Evolutionary conservation across 306 rosid species (phyloP), one percentile per base, ranked within the genome.

Genomic region (Astragalus membranaceus): DNA sequence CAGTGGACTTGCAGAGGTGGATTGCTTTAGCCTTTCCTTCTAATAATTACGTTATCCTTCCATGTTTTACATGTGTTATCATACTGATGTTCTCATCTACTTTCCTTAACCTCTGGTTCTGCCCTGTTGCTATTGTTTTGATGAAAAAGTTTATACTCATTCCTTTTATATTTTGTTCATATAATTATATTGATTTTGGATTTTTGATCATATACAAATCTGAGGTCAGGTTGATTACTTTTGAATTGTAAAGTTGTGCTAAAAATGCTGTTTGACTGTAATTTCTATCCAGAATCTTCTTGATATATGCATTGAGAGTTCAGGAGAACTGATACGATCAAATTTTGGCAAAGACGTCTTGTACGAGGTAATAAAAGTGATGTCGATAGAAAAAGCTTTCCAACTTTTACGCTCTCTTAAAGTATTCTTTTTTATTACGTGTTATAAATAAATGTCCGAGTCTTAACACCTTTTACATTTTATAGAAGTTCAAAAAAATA

Each of bases 1-100:
- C 69, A 91, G 99, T 37, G 95, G 99, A 53, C 86, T 94, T 61
- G 97, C 96, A 35, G 95, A 94, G 97, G 99, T 94, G 61, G 56
- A 85, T 85, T 77, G 50, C 53, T 78, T 53, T n/a, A n/a, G 11
- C 30, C 63, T 70, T 77, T 59, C 32, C 17, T 44, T 59, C 68
- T 52, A 61, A 30, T 60, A 23, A 20, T 42, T 36, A 57, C 2
- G 23, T 72, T 49, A 11, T 57, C 57, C 26, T 51, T 67, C 29
- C 49, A 10, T 30, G 63, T 62, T 68, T 76, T 12, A 60, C 70
- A 14, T 46, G 41, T 67, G 58, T 48, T 63, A 52, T 52, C 12
- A 14, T 20, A 50, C 32, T 12, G 49, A 23, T 57, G 42, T 49
- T 29, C 76, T 54, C 35, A 48, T 60, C 68, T 58, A 58, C 15